A percentile compares a stretch with the other conserved stretches of the same genome.
phyloP scores from a whole-genome alignment of 352 stramenopile genomes.

The Phytopythium delawarense region DNA sequence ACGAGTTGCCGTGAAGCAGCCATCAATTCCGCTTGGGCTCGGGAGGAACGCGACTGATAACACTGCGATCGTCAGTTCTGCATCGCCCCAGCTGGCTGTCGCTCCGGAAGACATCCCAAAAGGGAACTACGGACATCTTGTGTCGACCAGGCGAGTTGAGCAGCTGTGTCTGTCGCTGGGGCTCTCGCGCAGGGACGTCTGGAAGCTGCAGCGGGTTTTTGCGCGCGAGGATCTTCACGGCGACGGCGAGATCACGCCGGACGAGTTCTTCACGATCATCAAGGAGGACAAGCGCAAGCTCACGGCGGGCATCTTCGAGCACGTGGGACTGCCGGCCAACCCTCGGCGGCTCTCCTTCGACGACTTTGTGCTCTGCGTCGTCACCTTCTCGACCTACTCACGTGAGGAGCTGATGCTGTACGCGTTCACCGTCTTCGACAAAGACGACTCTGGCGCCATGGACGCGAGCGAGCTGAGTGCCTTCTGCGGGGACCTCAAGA shows the following conservation, averaged over 20 bases:
- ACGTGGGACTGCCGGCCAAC: constrained; percentile 24
- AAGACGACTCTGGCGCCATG: constrained; percentile 61
- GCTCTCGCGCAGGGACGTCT: constrained; percentile 38
- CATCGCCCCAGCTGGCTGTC: constrained; percentile 1
- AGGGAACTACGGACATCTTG: constrained; percentile 39
- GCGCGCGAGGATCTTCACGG: constrained; percentile 37
- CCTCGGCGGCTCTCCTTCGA: constrained; percentile 45
- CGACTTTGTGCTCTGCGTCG: constrained; percentile 55
- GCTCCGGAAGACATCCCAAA: constrained; percentile 23
- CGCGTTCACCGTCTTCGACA: constrained; percentile 65
- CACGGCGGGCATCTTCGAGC: constrained; percentile 47
- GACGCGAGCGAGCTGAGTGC: constrained; percentile 42
- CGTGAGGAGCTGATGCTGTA: constrained; percentile 55
- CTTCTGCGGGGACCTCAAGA: constrained; percentile 57
- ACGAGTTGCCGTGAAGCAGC: constrained; percentile 1
- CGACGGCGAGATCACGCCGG: constrained; percentile 45
- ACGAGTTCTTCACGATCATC: constrained; percentile 58
- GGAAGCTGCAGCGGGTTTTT: constrained; percentile 32
- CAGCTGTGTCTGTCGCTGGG: constrained; percentile 46
- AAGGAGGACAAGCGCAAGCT: constrained; percentile 52
- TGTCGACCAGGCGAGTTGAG: constrained; percentile 46
- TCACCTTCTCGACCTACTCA: constrained; percentile 42
- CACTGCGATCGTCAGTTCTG: neutral
- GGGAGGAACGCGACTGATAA: neutral
- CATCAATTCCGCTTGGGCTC: neutral